Conservation (phyloP, 495 filamentous ascomycete genomes). For the Collariella sp. region DNA sequence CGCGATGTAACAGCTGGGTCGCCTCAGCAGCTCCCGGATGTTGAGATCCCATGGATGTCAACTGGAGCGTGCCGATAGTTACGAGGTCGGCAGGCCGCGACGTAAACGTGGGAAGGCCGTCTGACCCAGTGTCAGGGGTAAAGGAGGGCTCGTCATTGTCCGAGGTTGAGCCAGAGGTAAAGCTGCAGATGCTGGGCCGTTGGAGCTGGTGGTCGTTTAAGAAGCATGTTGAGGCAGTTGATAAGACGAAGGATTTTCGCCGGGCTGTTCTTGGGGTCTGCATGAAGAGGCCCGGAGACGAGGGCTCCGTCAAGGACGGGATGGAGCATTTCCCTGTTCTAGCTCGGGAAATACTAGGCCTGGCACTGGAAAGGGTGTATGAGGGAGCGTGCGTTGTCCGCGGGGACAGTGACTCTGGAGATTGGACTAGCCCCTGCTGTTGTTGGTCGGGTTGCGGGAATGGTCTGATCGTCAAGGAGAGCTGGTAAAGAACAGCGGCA, state of each 20-base stretch:
- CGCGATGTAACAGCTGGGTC: conserved; percentile 10
- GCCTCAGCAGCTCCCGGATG: conserved; percentile 19
- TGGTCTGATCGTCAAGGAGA: conserved; percentile 9
- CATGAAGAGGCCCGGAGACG: conserved; percentile 10
- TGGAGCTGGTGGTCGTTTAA: neutral
- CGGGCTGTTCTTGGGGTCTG: neutral
- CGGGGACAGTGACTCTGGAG: conserved; percentile 3
- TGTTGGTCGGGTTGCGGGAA: neutral
- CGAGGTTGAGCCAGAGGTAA: neutral
- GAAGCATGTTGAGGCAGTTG: neutral
- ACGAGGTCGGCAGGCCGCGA: conserved; percentile 22
- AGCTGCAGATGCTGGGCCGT: conserved; percentile 5
- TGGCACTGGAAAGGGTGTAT: neutral
- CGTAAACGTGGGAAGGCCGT: conserved; percentile 15
- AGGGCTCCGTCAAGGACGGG: neutral
- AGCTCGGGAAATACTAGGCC: neutral
- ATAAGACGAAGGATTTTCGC: conserved; percentile 7
- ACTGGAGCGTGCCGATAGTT: conserved; percentile 22
- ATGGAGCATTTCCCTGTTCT: neutral
- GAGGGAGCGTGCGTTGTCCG: neutral
- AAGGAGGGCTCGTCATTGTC: conserved; percentile 7
- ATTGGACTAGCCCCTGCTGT: neutral
- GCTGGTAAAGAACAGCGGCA: conserved; percentile 18
- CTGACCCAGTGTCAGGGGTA: neutral
- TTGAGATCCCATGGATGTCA: conserved; percentile 20